Evolutionary conservation across 257 asterid species (phyloP), one percentile per base, ranked within the genome.

Genomic region (Primulina tabacum): DNA sequence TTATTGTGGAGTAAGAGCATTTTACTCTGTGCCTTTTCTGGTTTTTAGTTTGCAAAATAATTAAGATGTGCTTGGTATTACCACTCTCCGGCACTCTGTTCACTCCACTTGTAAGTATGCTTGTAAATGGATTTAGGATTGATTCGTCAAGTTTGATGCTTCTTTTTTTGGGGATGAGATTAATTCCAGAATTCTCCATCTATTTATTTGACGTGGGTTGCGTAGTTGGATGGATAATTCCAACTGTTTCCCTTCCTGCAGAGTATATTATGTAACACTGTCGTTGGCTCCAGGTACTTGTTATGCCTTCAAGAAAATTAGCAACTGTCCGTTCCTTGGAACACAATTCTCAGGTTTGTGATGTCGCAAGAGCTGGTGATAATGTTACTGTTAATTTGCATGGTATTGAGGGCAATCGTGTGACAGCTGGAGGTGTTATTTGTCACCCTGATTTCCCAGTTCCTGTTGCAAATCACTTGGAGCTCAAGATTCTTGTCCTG

Each of bases 401-500:
- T 81, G 96, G 97, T 56, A 82, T 86, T 28, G 96, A 93, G 63
- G 81, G 74, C 30, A 89, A 82, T 77, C 81, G 68, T 8, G 87
- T 93, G 75, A 68, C 73, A 52, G 84, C 95, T 47, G 97, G 99
- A 58, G 92, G 91, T 16, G 97, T 93, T 73, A 69, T 93, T 74
- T 93, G 99, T 71, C 96, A 93, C 82, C 97, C 95, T 21, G 94
- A 90, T 77, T 93, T 74, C 79, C 96, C 96, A 4, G 90, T 90
- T 69, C 78, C 81, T 71, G 89, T 89, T 56, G 78, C 96, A 66
- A 82, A 85, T 82, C 90, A 75, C 70, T 79, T 93, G 86, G 96
- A 93, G 77, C 76, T 93, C 73, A 90, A 90, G 80, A 80, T 93
- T 79, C 87, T 87, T 47, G 83, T 88, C 73, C 86, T 93, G 17